Percentiles rank a stretch among this genome's conserved stretches.
Evolutionary conservation across 2,329 filamentous ascomycete species (phyloP).

Genomic region (Cladosporium velox): DNA sequence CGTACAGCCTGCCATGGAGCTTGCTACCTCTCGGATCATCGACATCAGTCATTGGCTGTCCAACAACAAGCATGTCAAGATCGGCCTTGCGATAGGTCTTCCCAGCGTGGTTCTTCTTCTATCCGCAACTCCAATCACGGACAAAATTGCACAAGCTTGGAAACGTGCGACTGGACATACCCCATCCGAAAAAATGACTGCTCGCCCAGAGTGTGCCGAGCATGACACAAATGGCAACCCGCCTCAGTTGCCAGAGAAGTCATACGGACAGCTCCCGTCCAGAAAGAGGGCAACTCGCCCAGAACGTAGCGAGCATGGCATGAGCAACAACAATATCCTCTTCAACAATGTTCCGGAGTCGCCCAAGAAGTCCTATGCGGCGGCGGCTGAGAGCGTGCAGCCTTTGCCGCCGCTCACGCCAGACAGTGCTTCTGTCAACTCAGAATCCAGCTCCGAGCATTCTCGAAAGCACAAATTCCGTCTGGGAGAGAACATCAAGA

Average conservation of each 20-base stretch:
- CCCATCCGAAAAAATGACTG: background rate
- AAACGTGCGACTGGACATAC: background rate
- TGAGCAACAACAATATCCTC: background rate
- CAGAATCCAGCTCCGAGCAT: background rate
- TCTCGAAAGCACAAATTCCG: constrained; percentile 1
- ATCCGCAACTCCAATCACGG: background rate
- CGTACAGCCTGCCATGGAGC: background rate
- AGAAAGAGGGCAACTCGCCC: background rate
- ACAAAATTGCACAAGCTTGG: background rate
- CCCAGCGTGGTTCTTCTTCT: background rate
- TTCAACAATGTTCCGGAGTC: background rate
- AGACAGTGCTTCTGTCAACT: background rate
- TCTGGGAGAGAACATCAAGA: constrained; percentile 7
- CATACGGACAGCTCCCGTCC: background rate
- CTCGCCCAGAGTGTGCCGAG: background rate
- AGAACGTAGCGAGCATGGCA: background rate
- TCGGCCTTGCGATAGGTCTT: background rate
- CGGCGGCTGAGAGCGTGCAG: background rate
- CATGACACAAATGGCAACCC: background rate
- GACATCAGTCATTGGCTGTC: background rate
- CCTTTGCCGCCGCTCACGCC: background rate
- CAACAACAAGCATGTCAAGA: background rate
- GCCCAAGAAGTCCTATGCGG: background rate
- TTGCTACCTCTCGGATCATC: background rate
- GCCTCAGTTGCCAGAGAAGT: background rate